phyloP scores from a whole-genome alignment of 2,329 filamentous ascomycete genomes.

The Cercospora sojina region DNA sequence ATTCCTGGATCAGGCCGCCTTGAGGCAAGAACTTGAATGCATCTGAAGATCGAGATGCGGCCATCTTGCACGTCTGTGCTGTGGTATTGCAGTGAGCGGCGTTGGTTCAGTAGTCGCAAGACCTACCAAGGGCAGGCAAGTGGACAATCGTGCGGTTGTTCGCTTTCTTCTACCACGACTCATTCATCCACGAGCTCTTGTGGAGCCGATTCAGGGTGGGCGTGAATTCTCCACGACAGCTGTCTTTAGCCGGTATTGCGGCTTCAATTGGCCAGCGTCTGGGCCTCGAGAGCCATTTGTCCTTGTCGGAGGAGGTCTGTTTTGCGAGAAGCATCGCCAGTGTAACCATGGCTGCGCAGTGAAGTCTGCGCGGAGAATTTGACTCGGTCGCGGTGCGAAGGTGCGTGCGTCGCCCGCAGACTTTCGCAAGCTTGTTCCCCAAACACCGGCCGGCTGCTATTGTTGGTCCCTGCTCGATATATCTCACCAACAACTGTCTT shows the following conservation, averaged over 20 bases:
- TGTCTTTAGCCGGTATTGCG: constrained; percentile 10
- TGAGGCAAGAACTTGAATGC: constrained; percentile 68
- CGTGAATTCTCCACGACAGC: constrained; percentile 4
- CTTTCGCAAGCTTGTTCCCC: background rate
- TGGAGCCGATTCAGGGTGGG: background rate
- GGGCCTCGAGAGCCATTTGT: background rate
- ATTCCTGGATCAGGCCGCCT: constrained; percentile 77
- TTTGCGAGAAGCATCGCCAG: background rate
- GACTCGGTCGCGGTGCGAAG: background rate
- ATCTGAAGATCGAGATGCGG: constrained; percentile 27
- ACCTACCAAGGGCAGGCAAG: background rate
- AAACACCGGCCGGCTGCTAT: background rate
- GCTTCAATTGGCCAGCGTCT: background rate
- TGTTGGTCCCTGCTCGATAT: background rate
- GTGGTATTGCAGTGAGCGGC: background rate
- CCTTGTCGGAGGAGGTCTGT: background rate
- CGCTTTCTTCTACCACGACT: constrained; percentile 7
- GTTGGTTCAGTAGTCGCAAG: background rate
- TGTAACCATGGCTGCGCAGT: background rate
- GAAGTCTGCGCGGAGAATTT: background rate
- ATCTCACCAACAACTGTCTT: background rate
- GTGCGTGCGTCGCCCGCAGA: background rate
- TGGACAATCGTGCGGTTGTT: background rate
- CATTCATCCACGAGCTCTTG: constrained; percentile 1
- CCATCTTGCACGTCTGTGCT: constrained; percentile 21